phyloP scores from a whole-genome alignment of 176 grass and related monocot genomes.

The Elymus sibiricus region DNA sequence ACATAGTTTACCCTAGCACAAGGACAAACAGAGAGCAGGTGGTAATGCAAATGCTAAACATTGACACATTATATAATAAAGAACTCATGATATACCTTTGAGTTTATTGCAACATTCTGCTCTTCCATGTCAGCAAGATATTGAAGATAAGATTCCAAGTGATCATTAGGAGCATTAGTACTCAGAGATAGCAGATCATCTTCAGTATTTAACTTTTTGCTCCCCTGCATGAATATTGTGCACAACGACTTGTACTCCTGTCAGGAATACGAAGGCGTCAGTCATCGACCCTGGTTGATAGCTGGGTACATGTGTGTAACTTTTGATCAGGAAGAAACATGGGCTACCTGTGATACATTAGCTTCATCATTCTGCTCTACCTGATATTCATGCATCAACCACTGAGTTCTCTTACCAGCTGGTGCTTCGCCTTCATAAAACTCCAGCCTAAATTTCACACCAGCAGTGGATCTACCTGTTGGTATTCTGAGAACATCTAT shows the following conservation, averaged over 20 bases:
- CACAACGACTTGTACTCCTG: conserved; percentile 65
- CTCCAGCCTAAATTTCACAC: conserved; percentile 40
- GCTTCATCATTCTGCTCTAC: conserved; percentile 27
- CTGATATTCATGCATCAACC: conserved; percentile 59
- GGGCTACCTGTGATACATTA: conserved; percentile 36
- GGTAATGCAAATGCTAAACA: not conserved
- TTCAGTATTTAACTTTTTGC: conserved; percentile 8
- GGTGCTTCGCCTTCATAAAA: conserved; percentile 46
- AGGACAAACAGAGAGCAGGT: not conserved
- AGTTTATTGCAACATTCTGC: not conserved
- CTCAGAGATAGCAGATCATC: conserved; percentile 19
- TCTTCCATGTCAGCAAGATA: conserved; percentile 34
- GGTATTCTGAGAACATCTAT: conserved; percentile 22
- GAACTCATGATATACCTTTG: conserved; percentile 26
- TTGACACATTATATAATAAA: not conserved
- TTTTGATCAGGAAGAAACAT: not conserved
- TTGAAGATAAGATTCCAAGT: conserved; percentile 20
- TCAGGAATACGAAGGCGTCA: conserved; percentile 23
- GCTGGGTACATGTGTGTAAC: not conserved
- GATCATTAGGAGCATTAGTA: conserved; percentile 21
- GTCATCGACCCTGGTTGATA: not conserved
- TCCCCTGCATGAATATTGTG: conserved; percentile 42
- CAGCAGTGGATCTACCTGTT: conserved; percentile 21
- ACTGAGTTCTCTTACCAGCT: conserved; percentile 38
- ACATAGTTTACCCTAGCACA: not conserved